Evolutionary conservation across 2,329 filamentous ascomycete genomes (phyloP).

Genomic region (Neophaeococcomyces mojaviensis): DNA sequence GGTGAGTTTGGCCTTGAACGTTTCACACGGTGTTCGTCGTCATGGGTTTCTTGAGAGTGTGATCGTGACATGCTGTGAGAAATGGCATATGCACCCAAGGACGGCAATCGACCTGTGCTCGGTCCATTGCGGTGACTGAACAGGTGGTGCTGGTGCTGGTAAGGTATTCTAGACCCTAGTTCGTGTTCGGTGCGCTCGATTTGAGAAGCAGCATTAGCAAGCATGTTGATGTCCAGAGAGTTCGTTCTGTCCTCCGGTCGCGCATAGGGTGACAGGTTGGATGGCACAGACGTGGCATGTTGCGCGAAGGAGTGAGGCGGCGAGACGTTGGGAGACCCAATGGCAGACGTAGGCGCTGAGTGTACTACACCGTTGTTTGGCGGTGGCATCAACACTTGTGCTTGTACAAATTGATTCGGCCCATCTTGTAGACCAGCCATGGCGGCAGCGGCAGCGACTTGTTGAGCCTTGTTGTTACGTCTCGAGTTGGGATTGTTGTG

Average conservation of each 20-base stretch:
- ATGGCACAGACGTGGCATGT: slow-evolving; percentile 41
- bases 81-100: slow-evolving; percentile 67
- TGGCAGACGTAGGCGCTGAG: slow-evolving; percentile 77
- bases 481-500: slow-evolving; percentile 98
- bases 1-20: slow-evolving; percentile 88
- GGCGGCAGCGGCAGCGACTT: slow-evolving; percentile 50
- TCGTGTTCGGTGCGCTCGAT: slow-evolving; percentile 55
- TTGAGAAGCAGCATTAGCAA: slow-evolving; percentile 62
- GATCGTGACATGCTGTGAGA: slow-evolving; percentile 82
- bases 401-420: slow-evolving; percentile 33
- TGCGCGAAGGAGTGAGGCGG: slow-evolving; percentile 78
- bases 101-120: slow-evolving; percentile 58
- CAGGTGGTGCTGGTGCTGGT: slow-evolving; percentile 41
- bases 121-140: slow-evolving; percentile 38
- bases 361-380: slow-evolving; percentile 68
- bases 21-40: slow-evolving; percentile 71
- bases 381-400: slow-evolving; percentile 71
- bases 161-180: slow-evolving; percentile 27
- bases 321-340: slow-evolving; percentile 91
- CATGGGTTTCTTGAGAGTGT: slow-evolving; percentile 53
- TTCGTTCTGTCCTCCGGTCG: slow-evolving; percentile 42
- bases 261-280: slow-evolving; percentile 51
- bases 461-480: slow-evolving; percentile 76
- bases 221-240: slow-evolving; percentile 57
- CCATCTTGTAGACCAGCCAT: slow-evolving; percentile 48